Conservation (phyloP, 1,284 basidiomycete genomes). For the Takashimella tepidaria region DNA sequence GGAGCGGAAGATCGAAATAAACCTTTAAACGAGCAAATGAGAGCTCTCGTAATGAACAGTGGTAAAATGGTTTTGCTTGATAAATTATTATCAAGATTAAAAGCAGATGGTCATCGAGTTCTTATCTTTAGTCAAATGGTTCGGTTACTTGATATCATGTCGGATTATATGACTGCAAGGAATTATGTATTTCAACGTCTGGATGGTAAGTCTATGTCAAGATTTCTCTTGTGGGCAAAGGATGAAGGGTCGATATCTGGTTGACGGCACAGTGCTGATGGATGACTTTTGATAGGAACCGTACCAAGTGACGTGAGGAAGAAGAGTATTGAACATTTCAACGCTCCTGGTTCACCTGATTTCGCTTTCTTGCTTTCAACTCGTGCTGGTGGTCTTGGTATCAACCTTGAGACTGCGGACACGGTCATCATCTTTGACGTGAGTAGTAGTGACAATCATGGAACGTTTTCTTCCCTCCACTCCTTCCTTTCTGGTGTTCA, state of each 20-base stretch:
- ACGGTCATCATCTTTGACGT: slow-evolving; percentile 99
- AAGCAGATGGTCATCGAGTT: slow-evolving; percentile 88
- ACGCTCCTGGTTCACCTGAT: slow-evolving; percentile 66
- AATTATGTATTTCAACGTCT: slow-evolving; percentile 78
- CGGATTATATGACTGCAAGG: slow-evolving; percentile 88
- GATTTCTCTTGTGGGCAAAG: neutral
- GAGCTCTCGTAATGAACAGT: slow-evolving; percentile 95
- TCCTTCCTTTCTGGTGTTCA: slow-evolving; percentile 9
- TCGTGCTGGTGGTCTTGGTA: slow-evolving; percentile 93
- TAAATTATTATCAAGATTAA: slow-evolving; percentile 82
- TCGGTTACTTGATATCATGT: slow-evolving; percentile 95
- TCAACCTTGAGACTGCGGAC: slow-evolving; percentile 96
- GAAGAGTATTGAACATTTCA: slow-evolving; percentile 73
- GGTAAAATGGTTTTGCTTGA: slow-evolving; percentile 97
- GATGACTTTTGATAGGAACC: slow-evolving; percentile 52
- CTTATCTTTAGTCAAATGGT: slow-evolving; percentile 99
- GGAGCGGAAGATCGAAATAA: slow-evolving; percentile 76
- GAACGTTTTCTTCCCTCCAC: slow-evolving; percentile 19
- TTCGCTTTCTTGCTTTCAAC: slow-evolving; percentile 87
- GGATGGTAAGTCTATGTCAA: slow-evolving; percentile 56
- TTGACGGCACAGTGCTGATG: neutral
- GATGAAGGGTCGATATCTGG: too few species aligned
- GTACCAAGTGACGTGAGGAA: slow-evolving; percentile 76
- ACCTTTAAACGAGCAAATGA: slow-evolving; percentile 71
- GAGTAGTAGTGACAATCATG: too few species aligned